Base-by-base conservation (phyloP, 371 early-diverging fungal species). In the Saksenaea vasiformis region DNA sequence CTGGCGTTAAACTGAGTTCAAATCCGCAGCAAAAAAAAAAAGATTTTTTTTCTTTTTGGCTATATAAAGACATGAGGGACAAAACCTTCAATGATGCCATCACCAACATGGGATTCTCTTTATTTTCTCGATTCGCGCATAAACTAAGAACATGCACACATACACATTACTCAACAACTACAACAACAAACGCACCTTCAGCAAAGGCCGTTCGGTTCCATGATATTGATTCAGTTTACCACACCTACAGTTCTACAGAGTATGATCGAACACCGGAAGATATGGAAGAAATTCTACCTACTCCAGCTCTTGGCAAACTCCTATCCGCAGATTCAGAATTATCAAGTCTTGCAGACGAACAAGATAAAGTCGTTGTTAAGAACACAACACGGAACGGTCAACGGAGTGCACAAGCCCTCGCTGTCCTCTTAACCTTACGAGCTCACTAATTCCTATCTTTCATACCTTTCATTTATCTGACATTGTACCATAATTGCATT, bases 1-100 rank as follows among this genome's bases (percentile, higher is more conserved):
- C n/a, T 41, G 43, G 43, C 43, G 31, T 31, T 31, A 47, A 47
- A 17, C 22, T 17, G 22, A 22, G 17, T 47, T 22, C 24, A 22
- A 39, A 47, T 31, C 51, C 51, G 51, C 51, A 47, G 51, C 51
- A 47, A 47, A 47, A 47, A 47, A 47, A 47, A 44, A 44, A 44
- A 44, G n/a, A 15, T 15, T 15, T 5, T 19, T 19, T 19, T 19
- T 19, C 47, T 47, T 47, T 47, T 47, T 10, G 22, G 26, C 24
- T 47, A 47, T 47, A 47, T 19, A 39, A 47, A 47, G 51, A 47
- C 19, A 47, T 22, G 51, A 47, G 22, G 22, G 24, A n/a, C 22
- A 10, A 5, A 3, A 24, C 0, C 51, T 47, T 47, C 31, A 31
- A 31, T 22, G 7, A 19, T 2, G 8, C 22, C 51, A 47, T 11